Conservation (phyloP, 148 eudicot genomes). For the Chenopodium album region DNA sequence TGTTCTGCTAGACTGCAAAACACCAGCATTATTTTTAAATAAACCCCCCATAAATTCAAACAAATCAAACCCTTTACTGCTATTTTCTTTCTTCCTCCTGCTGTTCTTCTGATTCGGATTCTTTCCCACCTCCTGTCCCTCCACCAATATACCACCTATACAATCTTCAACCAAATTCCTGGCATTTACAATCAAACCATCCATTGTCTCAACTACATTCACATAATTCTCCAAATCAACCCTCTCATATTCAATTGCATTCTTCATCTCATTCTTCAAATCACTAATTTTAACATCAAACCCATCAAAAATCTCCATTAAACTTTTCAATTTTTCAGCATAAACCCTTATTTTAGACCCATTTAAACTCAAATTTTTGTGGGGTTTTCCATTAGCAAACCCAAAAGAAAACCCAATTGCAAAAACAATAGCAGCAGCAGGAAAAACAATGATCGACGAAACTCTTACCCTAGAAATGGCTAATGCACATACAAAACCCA, state of each 20-base stretch:
- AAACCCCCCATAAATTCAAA: constrained; percentile 40
- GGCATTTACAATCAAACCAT: constrained; percentile 39
- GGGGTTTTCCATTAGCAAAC: constrained; percentile 48
- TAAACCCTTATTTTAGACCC: constrained; percentile 39
- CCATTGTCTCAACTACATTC: constrained; percentile 46
- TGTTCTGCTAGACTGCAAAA: constrained; percentile 36
- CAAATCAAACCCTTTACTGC: constrained; percentile 41
- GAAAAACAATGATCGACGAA: constrained; percentile 72
- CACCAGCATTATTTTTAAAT: constrained; percentile 31
- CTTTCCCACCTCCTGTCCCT: constrained; percentile 42
- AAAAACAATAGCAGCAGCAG: constrained; percentile 77
- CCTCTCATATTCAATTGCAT: constrained; percentile 45
- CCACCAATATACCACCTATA: constrained; percentile 31
- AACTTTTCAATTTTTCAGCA: constrained; percentile 49
- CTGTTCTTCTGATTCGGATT: constrained; percentile 32
- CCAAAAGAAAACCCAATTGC: constrained; percentile 84
- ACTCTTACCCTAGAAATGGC: constrained; percentile 83
- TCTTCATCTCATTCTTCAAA: constrained; percentile 50
- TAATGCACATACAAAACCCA: constrained; percentile 90
- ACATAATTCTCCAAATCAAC: constrained; percentile 65
- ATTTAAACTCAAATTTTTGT: constrained; percentile 36
- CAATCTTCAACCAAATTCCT: constrained; percentile 50
- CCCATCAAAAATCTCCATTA: constrained; percentile 44
- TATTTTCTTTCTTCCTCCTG: constrained; percentile 46
- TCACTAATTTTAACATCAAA: constrained; percentile 44